Conservation (phyloP, 805 yeast species). For the Kodamaea sagamina region DNA sequence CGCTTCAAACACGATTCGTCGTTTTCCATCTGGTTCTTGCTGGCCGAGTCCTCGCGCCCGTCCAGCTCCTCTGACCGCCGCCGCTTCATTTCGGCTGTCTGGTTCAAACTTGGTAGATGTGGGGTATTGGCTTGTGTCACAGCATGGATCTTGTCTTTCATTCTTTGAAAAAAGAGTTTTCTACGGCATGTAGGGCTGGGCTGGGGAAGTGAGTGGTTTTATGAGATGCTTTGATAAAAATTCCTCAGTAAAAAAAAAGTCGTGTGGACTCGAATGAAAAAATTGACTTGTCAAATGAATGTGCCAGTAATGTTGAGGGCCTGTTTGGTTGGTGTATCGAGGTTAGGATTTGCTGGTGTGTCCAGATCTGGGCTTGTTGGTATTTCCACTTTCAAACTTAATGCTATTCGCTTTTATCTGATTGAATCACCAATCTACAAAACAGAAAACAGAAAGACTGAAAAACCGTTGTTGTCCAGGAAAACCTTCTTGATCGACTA, state of each 20-base stretch:
- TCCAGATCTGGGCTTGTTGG: conserved; percentile 3
- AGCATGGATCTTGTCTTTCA: conserved; percentile 6
- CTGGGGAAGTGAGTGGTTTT: neutral
- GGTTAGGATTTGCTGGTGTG: conserved; percentile 4
- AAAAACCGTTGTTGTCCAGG: conserved; percentile 68
- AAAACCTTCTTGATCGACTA: conserved; percentile 84
- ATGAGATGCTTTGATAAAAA: neutral
- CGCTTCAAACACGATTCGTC: neutral
- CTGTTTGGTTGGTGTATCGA: neutral
- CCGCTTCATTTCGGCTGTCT: conserved; percentile 1
- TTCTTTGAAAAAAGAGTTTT: neutral
- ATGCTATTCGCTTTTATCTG: neutral
- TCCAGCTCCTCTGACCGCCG: conserved; percentile 4
- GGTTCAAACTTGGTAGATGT: neutral
- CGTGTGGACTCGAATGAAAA: conserved; percentile 7
- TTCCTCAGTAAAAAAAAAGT: conserved; percentile 2
- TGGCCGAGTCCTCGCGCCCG: neutral
- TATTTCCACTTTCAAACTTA: neutral
- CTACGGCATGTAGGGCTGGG: conserved; percentile 4
- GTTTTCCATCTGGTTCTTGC: neutral
- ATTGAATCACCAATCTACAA: conserved; percentile 11
- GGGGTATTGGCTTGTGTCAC: conserved; percentile 4
- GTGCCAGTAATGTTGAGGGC: neutral
- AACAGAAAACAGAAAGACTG: conserved; percentile 41
- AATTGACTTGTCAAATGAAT: too few species aligned